Conservation (phyloP, 176 grass and related monocot species). For the Microstegium vimineum region DNA sequence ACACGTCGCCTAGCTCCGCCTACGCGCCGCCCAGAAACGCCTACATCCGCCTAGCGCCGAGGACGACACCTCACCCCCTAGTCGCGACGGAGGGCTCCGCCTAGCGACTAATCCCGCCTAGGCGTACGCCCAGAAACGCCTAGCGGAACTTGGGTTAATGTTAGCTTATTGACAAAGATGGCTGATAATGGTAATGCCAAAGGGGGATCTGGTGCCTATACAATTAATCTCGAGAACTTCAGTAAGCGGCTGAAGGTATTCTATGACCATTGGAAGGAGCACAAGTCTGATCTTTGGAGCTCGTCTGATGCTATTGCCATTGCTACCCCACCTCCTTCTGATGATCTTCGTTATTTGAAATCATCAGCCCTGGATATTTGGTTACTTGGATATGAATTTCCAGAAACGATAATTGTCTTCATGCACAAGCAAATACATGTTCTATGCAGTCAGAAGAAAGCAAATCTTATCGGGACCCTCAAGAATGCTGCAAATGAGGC, state of each 20-base stretch:
- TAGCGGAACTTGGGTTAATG: too few relatives aligned
- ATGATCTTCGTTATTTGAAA: conserved; percentile 78
- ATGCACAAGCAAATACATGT: conserved; percentile 69
- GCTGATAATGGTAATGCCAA: conserved; percentile 30
- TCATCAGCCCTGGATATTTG: conserved; percentile 78
- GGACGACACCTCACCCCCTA: too few relatives aligned
- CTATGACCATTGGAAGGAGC: conserved; percentile 57
- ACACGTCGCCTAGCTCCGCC: too few relatives aligned
- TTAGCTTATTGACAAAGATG: conserved; percentile 40
- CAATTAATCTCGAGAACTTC: conserved; percentile 68
- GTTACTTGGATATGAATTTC: conserved; percentile 90
- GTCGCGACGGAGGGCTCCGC: too few relatives aligned
- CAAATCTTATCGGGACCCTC: conserved; percentile 56
- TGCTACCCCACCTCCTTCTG: conserved; percentile 73
- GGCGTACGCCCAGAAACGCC: too few relatives aligned
- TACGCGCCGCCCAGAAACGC: too few relatives aligned
- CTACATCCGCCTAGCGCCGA: too few relatives aligned
- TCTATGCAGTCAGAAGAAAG: conserved; percentile 81
- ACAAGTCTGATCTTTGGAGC: conserved; percentile 66
- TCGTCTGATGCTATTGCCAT: conserved; percentile 68
- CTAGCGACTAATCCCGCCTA: too few relatives aligned
- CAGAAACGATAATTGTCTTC: conserved; percentile 91
- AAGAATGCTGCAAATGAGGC: conserved; percentile 72
- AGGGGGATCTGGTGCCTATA: conserved; percentile 35
- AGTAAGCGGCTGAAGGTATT: conserved; percentile 63